Conservation (phyloP, 2,329 filamentous ascomycete genomes). For the Neofusicoccum laricinum region DNA sequence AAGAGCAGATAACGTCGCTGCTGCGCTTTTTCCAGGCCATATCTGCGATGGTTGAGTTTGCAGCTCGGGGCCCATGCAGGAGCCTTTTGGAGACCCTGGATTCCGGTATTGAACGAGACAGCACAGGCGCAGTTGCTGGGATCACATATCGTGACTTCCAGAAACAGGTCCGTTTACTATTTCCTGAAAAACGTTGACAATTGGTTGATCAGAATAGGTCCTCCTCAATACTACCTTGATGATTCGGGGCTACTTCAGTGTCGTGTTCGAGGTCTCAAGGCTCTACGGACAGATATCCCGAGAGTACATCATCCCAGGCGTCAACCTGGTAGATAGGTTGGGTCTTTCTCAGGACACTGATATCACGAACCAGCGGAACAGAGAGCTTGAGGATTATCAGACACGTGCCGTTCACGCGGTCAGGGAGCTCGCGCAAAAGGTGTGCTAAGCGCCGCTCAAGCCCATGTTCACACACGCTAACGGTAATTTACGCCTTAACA, state of each 20-base stretch:
- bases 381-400: neutral
- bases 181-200: neutral
- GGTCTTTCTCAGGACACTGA: neutral
- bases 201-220: neutral
- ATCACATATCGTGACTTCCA: conserved; percentile 3
- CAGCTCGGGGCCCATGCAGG: neutral
- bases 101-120: neutral
- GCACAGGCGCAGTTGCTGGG: neutral
- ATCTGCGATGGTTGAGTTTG: conserved; percentile 13
- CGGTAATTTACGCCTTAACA: neutral
- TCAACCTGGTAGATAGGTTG: conserved; percentile 2
- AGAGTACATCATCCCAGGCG: conserved; percentile 9
- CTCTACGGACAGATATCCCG: conserved; percentile 3
- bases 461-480: neutral
- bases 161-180: neutral
- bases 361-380: neutral
- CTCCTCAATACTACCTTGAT: conserved; percentile 10
- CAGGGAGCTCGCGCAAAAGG: neutral
- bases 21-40: conserved; percentile 13
- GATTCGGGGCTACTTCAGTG: conserved; percentile 7
- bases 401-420: neutral
- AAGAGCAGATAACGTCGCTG: conserved; percentile 7
- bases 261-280: conserved; percentile 1
- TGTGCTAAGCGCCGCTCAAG: neutral
- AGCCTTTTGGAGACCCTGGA: neutral